Base-by-base conservation (phyloP, 1,284 basidiomycete species). In the Fistulinella cinereoalba region DNA sequence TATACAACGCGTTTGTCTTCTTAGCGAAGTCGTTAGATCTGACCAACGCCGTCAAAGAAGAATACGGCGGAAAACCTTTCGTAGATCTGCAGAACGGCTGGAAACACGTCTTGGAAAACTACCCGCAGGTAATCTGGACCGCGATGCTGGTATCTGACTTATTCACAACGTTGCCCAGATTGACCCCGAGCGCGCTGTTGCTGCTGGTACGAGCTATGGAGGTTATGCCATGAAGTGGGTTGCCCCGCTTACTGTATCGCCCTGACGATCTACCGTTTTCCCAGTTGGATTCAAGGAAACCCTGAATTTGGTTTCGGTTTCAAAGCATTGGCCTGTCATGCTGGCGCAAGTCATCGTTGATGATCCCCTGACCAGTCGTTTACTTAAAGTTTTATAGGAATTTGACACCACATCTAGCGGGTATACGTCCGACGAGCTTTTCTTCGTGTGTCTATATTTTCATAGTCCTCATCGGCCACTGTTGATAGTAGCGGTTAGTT, bases 241-340 rank as follows among this genome's bases (percentile, higher is more conserved):
- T n/a, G 19, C 28, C 33, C 33, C 44, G 15, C 7, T 23, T 18
- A 38, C 37, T 33, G 29, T 22, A 19, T 9, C 34, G 18, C 42
- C 16, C 31, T 52, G 6, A 56, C 40, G 32, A 22, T 39, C 32
- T 51, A 31, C 43, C n/a, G n/a, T 53, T 51, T 21, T 48, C 49
- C 42, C 46, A 96, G 92, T 66, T 96, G 90, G 91, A 93, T 96
- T 51, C 88, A 94, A 67, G 90, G 92, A 1, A 91, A 96, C 66
- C 92, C 92, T 13, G 87, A 92, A 51, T 91, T 71, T 51, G 80
- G 76, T 6, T 88, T 91, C 62, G 79, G 79, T 19, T 96, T 97
- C 77, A 95, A 94, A 73, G 89, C 90, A 2, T 73, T 97, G 32
- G 81, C 94, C 13, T 88, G 83, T 58, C 91, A 95, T 60, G 89